Percentiles rank a stretch among this genome's conserved stretches.
phyloP scores from a whole-genome alignment of 768 basidiomycete genomes.

The Amanita phalloides region DNA sequence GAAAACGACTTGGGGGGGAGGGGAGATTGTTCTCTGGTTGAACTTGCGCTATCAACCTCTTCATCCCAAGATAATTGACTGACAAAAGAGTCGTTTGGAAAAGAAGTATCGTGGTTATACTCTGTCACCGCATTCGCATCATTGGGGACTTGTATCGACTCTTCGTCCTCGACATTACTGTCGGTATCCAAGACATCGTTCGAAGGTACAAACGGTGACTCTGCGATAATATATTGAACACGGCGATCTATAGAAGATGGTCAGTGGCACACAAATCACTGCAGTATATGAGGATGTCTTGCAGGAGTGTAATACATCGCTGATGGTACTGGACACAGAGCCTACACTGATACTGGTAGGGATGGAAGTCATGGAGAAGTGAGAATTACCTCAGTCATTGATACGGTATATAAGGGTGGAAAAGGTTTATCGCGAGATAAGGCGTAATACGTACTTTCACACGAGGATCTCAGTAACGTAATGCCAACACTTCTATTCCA shows the following conservation, averaged over 20 bases:
- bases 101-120: slow-evolving; percentile 1
- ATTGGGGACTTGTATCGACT: slow-evolving; percentile 6
- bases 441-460: not conserved
- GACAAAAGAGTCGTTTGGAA: slow-evolving; percentile 15
- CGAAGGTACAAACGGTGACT: slow-evolving; percentile 43
- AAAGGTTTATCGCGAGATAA: not conserved
- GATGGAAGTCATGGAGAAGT: slow-evolving; percentile 35
- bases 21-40: not conserved
- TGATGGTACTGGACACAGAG: slow-evolving; percentile 32
- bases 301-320: slow-evolving; percentile 56
- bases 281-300: slow-evolving; percentile 10
- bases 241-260: slow-evolving; percentile 42
- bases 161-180: slow-evolving; percentile 27
- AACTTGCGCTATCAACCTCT: slow-evolving; percentile 11
- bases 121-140: slow-evolving; percentile 8
- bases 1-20: not conserved
- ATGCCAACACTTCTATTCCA: not conserved
- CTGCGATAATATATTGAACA: slow-evolving; percentile 54
- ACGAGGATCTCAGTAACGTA: not conserved
- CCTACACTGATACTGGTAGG: slow-evolving; percentile 32
- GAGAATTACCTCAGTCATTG: not conserved
- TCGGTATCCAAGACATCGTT: slow-evolving; percentile 29
- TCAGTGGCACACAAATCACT: slow-evolving; percentile 5
- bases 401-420: not conserved
- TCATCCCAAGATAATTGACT: slow-evolving; percentile 23